A percentile compares a stretch with the other conserved stretches of the same genome.
Evolutionary conservation across 2,329 filamentous ascomycete species (phyloP).

Genomic region (Ascochyta viciae-villosae): DNA sequence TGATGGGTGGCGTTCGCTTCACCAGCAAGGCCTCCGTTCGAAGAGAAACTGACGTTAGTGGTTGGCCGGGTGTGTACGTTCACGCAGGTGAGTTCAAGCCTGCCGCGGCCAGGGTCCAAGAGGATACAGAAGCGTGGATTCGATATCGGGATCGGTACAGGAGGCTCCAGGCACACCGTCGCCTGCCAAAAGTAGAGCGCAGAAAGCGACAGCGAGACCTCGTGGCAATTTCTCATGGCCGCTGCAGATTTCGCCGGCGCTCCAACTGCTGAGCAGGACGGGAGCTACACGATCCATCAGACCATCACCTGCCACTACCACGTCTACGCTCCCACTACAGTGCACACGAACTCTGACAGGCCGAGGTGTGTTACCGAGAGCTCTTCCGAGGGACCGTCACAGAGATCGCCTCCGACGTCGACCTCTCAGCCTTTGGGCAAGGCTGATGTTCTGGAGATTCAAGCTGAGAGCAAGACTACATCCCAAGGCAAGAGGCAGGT

Average conservation of each 20-base stretch:
- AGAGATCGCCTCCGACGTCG: background rate
- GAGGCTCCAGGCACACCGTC: conserved; percentile 16
- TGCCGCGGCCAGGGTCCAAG: conserved; percentile 11
- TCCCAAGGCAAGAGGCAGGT: conserved; percentile 12
- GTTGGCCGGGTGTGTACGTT: conserved; percentile 34
- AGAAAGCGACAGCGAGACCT: conserved; percentile 5
- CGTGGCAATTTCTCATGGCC: conserved; percentile 10
- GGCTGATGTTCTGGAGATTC: background rate
- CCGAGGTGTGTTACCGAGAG: conserved; percentile 8
- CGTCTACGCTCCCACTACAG: conserved; percentile 21
- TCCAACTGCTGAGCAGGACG: conserved; percentile 13
- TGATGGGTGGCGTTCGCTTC: conserved; percentile 21
- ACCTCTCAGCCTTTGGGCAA: background rate
- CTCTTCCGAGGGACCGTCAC: conserved; percentile 1
- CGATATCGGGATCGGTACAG: conserved; percentile 24
- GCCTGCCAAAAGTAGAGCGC: conserved; percentile 3
- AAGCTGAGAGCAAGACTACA: background rate
- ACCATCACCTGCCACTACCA: conserved; percentile 19
- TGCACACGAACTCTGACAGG: conserved; percentile 2
- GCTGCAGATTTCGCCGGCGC: conserved; percentile 11
- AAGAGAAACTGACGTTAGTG: conserved; percentile 23
- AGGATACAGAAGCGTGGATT: conserved; percentile 30
- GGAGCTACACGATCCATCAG: conserved; percentile 6
- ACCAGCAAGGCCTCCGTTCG: background rate
- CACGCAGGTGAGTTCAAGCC: conserved; percentile 32